These are phyloP conservation scores for Cryphonectria nitschkei DNA, from an alignment of 2,329 filamentous ascomycete genomes.

Conservation along the genomic window DNA sequence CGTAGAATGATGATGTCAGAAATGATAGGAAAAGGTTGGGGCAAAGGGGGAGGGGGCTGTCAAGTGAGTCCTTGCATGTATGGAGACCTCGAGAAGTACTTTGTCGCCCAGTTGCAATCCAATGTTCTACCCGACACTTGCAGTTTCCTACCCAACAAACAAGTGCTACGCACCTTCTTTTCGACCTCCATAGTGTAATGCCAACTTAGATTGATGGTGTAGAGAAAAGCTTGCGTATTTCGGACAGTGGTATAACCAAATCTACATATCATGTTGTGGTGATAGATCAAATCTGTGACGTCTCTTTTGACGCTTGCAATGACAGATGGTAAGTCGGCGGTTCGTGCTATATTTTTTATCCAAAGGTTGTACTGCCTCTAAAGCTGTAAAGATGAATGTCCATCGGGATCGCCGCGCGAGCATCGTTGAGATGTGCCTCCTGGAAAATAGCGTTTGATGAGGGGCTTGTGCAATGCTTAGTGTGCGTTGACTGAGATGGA, in stretches of 20 bases:
- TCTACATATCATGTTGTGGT: too few species aligned
- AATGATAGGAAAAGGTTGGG: not conserved
- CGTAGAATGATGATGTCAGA: not conserved
- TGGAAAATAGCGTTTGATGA: not conserved
- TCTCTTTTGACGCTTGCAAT: not conserved
- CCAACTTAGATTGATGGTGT: not conserved
- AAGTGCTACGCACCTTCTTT: not conserved
- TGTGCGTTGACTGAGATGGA: not conserved
- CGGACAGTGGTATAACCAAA: too few species aligned
- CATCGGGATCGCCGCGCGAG: not conserved
- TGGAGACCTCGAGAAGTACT: not conserved
- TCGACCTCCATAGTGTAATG: not conserved
- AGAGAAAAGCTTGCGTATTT: too few species aligned
- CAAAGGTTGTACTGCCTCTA: not conserved
- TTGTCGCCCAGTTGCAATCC: too few species aligned
- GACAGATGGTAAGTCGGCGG: not conserved
- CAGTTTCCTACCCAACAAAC: not conserved
- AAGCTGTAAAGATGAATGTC: not conserved
- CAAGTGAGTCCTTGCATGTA: not conserved
- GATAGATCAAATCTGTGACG: not conserved
- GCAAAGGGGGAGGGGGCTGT: not conserved
- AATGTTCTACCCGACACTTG: not conserved
- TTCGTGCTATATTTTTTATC: not conserved
- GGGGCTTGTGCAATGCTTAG: not conserved
- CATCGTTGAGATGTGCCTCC: not conserved